Conservation (phyloP, 805 yeast species). For the Saturnispora serradocipensis region DNA sequence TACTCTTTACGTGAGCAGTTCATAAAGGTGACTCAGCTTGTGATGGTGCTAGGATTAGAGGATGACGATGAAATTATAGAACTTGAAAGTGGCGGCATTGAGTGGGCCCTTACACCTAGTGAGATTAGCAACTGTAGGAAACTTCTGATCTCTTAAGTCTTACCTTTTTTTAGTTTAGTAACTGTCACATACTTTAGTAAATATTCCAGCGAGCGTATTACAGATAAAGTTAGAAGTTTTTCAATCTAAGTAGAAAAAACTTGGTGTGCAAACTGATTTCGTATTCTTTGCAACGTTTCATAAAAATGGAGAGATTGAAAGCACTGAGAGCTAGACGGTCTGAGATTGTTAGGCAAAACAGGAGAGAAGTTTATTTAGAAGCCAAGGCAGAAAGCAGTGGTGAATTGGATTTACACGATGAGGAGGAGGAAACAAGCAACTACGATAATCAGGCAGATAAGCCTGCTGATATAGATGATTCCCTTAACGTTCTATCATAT, state of each 20-base stretch:
- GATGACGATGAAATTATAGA: slow-evolving; percentile 40
- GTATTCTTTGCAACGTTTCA: background rate
- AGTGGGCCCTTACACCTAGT: slow-evolving; percentile 71
- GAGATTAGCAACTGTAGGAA: slow-evolving; percentile 37
- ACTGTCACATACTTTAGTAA: background rate
- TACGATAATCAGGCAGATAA: background rate
- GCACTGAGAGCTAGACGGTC: slow-evolving; percentile 5
- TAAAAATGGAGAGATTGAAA: slow-evolving; percentile 1
- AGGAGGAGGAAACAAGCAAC: background rate
- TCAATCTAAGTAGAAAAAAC: background rate
- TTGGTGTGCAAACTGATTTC: background rate
- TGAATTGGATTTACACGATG: background rate
- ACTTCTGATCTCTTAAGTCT: background rate
- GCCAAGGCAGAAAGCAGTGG: slow-evolving; percentile 5
- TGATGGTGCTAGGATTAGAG: slow-evolving; percentile 74
- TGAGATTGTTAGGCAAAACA: slow-evolving; percentile 6
- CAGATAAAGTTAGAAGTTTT: background rate
- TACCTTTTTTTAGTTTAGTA: background rate
- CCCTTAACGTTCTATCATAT: slow-evolving; percentile 37
- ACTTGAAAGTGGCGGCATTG: slow-evolving; percentile 16
- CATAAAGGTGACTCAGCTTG: slow-evolving; percentile 73
- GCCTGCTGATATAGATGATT: slow-evolving; percentile 31
- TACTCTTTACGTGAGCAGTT: slow-evolving; percentile 74
- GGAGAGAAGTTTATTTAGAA: slow-evolving; percentile 11
- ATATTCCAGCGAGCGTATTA: background rate